Percentiles rank a stretch among this genome's conserved stretches.
Conservation (phyloP, 768 basidiomycete species). For the Pulveroboletus sp. region DNA sequence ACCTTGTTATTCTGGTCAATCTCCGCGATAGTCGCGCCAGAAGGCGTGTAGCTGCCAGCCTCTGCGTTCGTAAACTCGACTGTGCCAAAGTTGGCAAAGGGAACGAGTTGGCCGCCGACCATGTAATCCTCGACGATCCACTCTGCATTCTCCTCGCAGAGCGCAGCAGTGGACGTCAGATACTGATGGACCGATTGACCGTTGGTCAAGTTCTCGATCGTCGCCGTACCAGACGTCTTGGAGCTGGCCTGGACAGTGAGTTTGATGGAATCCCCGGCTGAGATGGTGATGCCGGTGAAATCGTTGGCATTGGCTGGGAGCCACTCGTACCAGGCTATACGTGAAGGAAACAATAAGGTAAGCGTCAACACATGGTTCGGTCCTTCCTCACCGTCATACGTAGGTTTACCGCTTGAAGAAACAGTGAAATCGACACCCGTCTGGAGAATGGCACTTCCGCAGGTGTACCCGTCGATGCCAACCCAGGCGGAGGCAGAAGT, state of each 20-base stretch:
- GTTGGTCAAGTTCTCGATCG: background rate
- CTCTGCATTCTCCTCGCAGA: background rate
- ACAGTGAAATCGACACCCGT: slow-evolving; percentile 3
- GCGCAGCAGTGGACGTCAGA: background rate
- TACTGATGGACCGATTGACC: background rate
- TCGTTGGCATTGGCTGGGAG: background rate
- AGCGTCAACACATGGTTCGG: background rate
- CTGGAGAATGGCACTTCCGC: background rate
- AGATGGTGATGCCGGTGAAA: background rate
- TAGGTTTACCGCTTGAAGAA: too few relatives aligned
- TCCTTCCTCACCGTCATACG: background rate
- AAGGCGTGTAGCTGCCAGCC: background rate
- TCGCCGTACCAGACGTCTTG: background rate
- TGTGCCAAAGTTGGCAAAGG: slow-evolving; percentile 1
- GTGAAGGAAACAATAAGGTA: background rate
- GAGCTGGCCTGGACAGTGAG: background rate
- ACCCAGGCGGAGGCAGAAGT: slow-evolving; percentile 2
- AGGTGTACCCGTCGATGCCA: slow-evolving; percentile 7
- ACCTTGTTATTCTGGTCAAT: background rate
- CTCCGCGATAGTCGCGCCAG: background rate
- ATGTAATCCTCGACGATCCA: slow-evolving; percentile 1
- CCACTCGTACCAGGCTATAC: slow-evolving; percentile 9
- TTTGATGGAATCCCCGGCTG: background rate
- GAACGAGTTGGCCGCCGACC: background rate
- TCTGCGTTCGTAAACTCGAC: background rate